Evolutionary conservation across 371 early-diverging fungal species (phyloP).

Genomic region (Apophysomyces variabilis): DNA sequence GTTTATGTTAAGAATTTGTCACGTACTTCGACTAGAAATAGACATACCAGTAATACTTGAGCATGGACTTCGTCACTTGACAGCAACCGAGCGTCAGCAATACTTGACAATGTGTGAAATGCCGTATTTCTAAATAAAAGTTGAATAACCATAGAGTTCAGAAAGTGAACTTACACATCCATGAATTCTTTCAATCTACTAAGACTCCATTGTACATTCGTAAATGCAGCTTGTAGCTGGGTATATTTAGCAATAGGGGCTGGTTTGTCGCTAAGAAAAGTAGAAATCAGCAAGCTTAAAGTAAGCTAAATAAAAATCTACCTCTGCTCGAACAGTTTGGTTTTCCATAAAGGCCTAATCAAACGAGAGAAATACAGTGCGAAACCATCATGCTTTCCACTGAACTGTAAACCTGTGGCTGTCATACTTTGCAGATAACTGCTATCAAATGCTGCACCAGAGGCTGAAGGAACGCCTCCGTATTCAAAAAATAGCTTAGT

Average conservation of each 20-base stretch:
- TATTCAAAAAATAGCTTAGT: slow-evolving; percentile 58
- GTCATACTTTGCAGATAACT: slow-evolving; percentile 57
- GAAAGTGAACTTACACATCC: slow-evolving; percentile 34
- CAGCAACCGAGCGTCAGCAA: slow-evolving; percentile 33
- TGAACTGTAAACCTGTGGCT: slow-evolving; percentile 54
- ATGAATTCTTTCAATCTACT: slow-evolving; percentile 54
- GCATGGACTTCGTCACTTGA: slow-evolving; percentile 28
- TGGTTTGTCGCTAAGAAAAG: slow-evolving; percentile 1
- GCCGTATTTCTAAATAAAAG: slow-evolving; percentile 28
- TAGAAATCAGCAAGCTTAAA: neutral
- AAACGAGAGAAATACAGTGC: slow-evolving; percentile 77
- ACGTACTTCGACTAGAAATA: neutral
- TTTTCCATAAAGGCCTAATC: slow-evolving; percentile 80
- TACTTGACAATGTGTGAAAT: slow-evolving; percentile 32
- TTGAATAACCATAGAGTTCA: neutral
- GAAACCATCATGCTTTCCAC: slow-evolving; percentile 79
- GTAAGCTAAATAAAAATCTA: slow-evolving; percentile 14
- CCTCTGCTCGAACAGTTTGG: slow-evolving; percentile 45
- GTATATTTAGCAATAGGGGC: neutral
- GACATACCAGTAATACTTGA: slow-evolving; percentile 29
- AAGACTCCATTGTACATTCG: slow-evolving; percentile 51
- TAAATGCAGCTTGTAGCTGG: slow-evolving; percentile 31
- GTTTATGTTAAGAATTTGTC: slow-evolving; percentile 18
- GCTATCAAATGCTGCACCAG: slow-evolving; percentile 26
- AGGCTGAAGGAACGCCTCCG: slow-evolving; percentile 63